Evolutionary conservation across 306 rosid species (phyloP).

Genomic region (Lathyrus oleraceus): DNA sequence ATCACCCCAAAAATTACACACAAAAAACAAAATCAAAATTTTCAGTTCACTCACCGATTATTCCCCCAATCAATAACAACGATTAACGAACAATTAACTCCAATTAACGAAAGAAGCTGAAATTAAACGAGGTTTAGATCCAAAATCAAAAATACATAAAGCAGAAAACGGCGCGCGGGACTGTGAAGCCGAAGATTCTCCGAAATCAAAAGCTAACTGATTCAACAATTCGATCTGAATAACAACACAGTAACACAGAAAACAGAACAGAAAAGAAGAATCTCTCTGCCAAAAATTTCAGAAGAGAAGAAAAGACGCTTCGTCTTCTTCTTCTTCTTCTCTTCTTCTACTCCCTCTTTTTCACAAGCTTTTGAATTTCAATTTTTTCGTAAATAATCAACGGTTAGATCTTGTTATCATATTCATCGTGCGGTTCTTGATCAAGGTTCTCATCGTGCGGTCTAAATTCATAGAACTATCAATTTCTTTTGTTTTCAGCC

Average conservation of each 20-base stretch:
- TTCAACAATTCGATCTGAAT: conserved; percentile 38
- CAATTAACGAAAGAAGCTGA: conserved; percentile 39
- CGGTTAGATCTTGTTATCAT: conserved; percentile 54
- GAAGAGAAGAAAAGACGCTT: not conserved
- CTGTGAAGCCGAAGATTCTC: conserved; percentile 46
- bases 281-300: not conserved
- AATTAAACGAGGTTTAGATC: conserved; percentile 57
- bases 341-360: conserved; percentile 86
- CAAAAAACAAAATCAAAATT: conserved; percentile 6
- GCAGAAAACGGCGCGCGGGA: conserved; percentile 1
- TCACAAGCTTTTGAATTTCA: conserved; percentile 90
- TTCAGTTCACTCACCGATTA: conserved; percentile 46
- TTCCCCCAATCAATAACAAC: conserved; percentile 27
- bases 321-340: conserved; percentile 26
- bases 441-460: conserved; percentile 45
- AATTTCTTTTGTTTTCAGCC: conserved; percentile 36
- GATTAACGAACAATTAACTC: not conserved
- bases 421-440: too few relatives aligned
- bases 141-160: conserved; percentile 25
- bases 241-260: not conserved
- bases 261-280: not conserved
- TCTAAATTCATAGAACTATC: conserved; percentile 63
- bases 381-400: conserved; percentile 69
- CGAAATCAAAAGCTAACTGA: conserved; percentile 30
- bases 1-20: conserved; percentile 21